Conservation (phyloP, 208 protist species). For the Angomonas deanei region DNA sequence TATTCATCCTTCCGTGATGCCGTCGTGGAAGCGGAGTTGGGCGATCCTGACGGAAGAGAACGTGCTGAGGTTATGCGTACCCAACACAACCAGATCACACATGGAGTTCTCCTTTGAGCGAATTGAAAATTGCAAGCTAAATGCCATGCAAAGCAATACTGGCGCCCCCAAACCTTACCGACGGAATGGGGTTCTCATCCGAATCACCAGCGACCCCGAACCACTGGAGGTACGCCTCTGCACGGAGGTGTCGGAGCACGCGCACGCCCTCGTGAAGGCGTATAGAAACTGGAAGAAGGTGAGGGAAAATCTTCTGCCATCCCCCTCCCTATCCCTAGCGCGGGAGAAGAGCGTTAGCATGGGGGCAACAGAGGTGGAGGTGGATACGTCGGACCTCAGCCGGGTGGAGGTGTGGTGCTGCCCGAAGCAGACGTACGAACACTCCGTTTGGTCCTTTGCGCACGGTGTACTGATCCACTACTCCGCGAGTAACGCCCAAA, state of each 20-base stretch:
- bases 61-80: slow-evolving; percentile 18
- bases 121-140: slow-evolving; percentile 18
- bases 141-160: slow-evolving; percentile 2
- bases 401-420: slow-evolving; percentile 5
- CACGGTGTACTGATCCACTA: slow-evolving; percentile 4
- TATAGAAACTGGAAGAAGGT: slow-evolving; percentile 17
- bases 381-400: not conserved
- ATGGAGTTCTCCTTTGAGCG: slow-evolving; percentile 16
- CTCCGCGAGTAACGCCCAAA: not conserved
- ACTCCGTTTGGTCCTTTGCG: slow-evolving; percentile 3
- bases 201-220: slow-evolving; percentile 22
- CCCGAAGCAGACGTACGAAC: not conserved
- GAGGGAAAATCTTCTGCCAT: not conserved
- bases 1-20: slow-evolving; percentile 32
- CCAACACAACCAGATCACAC: slow-evolving; percentile 13
- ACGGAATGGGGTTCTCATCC: slow-evolving; percentile 41
- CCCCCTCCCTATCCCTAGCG: not conserved
- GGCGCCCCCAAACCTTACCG: slow-evolving; percentile 26
- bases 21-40: slow-evolving; percentile 55
- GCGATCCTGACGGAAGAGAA: slow-evolving; percentile 13
- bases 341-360: not conserved
- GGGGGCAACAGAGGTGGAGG: not conserved
- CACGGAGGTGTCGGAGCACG: slow-evolving; percentile 19
- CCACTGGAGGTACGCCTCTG: slow-evolving; percentile 48
- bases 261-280: slow-evolving; percentile 24